phyloP scores from a whole-genome alignment of 805 yeast genomes.

The Pichia pseudocactophila region DNA sequence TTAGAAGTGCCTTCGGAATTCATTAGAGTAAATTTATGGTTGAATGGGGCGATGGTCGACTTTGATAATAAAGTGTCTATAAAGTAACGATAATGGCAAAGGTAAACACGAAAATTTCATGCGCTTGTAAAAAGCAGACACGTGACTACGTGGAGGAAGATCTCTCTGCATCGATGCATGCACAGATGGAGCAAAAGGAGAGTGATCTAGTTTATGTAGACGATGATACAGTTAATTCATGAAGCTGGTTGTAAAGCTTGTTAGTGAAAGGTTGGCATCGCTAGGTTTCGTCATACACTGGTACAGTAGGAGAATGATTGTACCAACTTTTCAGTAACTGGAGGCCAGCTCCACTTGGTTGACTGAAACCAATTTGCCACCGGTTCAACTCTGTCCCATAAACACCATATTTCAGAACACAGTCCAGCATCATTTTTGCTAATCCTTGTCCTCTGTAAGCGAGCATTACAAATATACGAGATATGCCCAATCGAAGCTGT shows the following conservation, averaged over 20 bases:
- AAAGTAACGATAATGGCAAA: background rate
- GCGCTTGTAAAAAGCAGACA: background rate
- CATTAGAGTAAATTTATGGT: too few species aligned
- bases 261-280: too few species aligned
- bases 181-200: too few species aligned
- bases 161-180: too few species aligned
- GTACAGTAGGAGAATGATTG: background rate
- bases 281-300: conserved; percentile 5
- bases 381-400: conserved; percentile 38
- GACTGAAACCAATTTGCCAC: conserved; percentile 52
- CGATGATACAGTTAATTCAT: too few species aligned
- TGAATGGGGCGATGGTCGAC: background rate
- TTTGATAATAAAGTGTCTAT: background rate
- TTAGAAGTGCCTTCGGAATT: conserved; percentile 14
- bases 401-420: conserved; percentile 34
- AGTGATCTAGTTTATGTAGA: too few species aligned
- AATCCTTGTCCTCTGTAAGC: conserved; percentile 40
- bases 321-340: conserved; percentile 45
- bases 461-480: conserved; percentile 37
- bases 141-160: too few species aligned
- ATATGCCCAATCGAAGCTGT: conserved; percentile 32
- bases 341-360: conserved; percentile 57
- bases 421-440: conserved; percentile 36
- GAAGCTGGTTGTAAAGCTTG: too few species aligned
- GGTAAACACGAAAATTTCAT: background rate